Conservation (phyloP, 148 eudicot species). For the Fagopyrum tataricum region DNA sequence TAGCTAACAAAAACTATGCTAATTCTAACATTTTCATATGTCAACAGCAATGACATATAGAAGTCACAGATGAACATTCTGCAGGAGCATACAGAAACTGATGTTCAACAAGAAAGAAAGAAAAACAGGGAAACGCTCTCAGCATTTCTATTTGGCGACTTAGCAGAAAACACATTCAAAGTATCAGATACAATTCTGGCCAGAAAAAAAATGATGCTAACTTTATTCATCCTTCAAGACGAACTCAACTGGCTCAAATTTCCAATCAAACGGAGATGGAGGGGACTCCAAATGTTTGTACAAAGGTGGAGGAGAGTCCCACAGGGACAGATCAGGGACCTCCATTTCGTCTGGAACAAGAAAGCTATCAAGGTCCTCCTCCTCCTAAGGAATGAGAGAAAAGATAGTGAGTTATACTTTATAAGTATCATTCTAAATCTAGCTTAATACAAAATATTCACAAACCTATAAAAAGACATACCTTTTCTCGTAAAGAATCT, state of each 20-base stretch:
- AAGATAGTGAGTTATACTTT: not conserved
- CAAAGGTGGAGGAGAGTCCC: slow-evolving; percentile 13
- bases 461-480: not conserved
- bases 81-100: not conserved
- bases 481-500: not conserved
- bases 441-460: not conserved
- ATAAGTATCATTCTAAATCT: not conserved
- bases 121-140: no score
- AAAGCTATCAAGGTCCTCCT: not conserved
- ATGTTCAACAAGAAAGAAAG: no score
- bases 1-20: no score
- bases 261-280: slow-evolving; percentile 5
- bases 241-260: slow-evolving; percentile 12
- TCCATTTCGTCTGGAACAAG: not conserved
- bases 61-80: not conserved
- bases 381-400: not conserved
- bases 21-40: not conserved
- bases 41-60: not conserved
- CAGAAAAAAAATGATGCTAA: not conserved
- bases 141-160: not conserved
- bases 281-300: not conserved
- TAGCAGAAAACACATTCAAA: not conserved
- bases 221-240: slow-evolving; percentile 9
- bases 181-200: not conserved
- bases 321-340: not conserved